Evolutionary conservation across 2,329 filamentous ascomycete genomes (phyloP).

Genomic region (Colletotrichum spinosum): DNA sequence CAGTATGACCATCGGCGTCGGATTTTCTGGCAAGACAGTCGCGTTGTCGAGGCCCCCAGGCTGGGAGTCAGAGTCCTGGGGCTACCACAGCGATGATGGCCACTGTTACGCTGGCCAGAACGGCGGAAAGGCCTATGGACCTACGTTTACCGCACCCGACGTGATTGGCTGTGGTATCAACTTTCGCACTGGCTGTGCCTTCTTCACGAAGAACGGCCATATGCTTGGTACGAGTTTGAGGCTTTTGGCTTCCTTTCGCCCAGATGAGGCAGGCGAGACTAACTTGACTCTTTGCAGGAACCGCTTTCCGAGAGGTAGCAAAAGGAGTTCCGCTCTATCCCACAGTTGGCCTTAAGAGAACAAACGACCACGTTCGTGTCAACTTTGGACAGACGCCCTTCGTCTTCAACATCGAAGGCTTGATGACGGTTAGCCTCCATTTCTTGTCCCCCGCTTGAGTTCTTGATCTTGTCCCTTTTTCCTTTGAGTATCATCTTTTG

Average conservation of each 20-base stretch:
- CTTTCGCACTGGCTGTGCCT: slow-evolving; percentile 72
- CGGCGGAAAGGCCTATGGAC: slow-evolving; percentile 68
- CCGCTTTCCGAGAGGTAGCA: slow-evolving; percentile 76
- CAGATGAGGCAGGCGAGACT: slow-evolving; percentile 28
- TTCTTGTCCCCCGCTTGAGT: not conserved
- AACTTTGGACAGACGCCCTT: slow-evolving; percentile 83
- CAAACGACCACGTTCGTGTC: slow-evolving; percentile 69
- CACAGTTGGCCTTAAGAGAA: slow-evolving; percentile 72
- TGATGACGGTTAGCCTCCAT: slow-evolving; percentile 74
- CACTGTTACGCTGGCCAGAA: slow-evolving; percentile 69
- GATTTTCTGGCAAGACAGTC: slow-evolving; percentile 68
- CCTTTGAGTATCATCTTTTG: too few species aligned
- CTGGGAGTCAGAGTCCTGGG: slow-evolving; percentile 77
- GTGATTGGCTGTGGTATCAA: slow-evolving; percentile 75
- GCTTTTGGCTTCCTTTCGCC: not conserved
- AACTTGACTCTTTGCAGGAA: slow-evolving; percentile 59
- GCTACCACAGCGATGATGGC: slow-evolving; percentile 77
- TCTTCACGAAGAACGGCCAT: slow-evolving; percentile 75
- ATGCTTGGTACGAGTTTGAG: slow-evolving; percentile 59
- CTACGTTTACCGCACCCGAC: slow-evolving; percentile 66
- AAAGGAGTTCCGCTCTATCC: slow-evolving; percentile 68
- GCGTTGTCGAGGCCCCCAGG: slow-evolving; percentile 69
- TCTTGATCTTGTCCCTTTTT: not conserved
- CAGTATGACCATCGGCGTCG: slow-evolving; percentile 72
- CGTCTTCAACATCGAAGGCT: slow-evolving; percentile 88